These are phyloP conservation scores for Combretum micranthum DNA, from an alignment of 345 rosid genomes.

Conservation along the genomic window DNA sequence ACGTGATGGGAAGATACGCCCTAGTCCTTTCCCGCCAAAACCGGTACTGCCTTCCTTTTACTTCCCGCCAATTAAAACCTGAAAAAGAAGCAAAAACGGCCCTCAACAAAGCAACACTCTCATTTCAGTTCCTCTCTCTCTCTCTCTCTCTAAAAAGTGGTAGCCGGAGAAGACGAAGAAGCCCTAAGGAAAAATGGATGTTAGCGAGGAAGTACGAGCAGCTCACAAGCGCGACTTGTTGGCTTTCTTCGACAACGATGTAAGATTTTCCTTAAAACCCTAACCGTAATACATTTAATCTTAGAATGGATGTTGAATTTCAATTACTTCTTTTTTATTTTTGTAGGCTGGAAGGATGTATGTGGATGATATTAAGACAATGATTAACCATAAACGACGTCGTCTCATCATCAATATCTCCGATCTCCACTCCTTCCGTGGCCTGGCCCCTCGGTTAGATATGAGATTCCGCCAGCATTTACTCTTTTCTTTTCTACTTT, in stretches of 20 bases:
- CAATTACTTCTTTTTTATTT: constrained; percentile 1
- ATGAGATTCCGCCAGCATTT: neutral
- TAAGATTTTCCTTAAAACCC: constrained; percentile 8
- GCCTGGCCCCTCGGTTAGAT: constrained; percentile 63
- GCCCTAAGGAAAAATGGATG: constrained; percentile 38
- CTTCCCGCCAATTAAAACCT: constrained; percentile 31
- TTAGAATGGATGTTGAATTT: neutral
- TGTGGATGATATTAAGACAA: constrained; percentile 68
- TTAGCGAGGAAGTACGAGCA: constrained; percentile 51
- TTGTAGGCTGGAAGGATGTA: constrained; percentile 36
- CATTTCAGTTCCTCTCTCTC: constrained; percentile 7
- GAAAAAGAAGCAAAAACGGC: neutral
- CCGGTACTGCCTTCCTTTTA: neutral
- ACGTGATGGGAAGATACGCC: neutral
- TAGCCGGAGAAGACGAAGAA: too few species aligned
- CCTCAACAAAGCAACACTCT: neutral
- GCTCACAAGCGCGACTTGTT: constrained; percentile 76
- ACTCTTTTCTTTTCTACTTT: neutral
- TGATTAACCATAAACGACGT: constrained; percentile 79
- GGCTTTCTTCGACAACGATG: constrained; percentile 69
- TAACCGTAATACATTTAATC: neutral
- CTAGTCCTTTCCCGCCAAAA: constrained; percentile 30
- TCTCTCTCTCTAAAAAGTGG: neutral
- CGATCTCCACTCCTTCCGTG: constrained; percentile 67
- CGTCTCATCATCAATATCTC: constrained; percentile 90